A percentile compares a stretch with the other conserved stretches of the same genome.
phyloP scores from a whole-genome alignment of 140 eudicot genomes.

The Artemisia princeps region DNA sequence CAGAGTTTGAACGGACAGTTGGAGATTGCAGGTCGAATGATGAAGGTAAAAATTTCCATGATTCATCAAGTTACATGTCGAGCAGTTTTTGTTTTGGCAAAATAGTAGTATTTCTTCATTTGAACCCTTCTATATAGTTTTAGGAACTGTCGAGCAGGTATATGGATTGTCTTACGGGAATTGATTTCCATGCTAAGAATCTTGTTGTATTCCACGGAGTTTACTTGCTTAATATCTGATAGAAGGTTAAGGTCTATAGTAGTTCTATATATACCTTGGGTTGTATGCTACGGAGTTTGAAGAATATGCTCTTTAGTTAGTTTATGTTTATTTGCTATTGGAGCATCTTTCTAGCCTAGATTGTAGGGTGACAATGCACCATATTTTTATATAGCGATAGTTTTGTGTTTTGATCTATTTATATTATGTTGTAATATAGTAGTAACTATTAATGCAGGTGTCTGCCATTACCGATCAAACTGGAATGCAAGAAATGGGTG shows the following conservation, averaged over 20 bases:
- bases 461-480: conserved; percentile 88
- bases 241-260: not conserved
- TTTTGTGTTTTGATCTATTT: not conserved
- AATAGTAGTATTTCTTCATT: no score
- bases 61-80: not conserved
- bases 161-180: not conserved
- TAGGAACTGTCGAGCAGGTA: no score
- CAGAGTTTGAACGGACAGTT: conserved; percentile 79
- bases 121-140: no score
- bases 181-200: not conserved
- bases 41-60: conserved; percentile 47
- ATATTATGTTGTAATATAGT: not conserved
- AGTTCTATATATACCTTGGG: not conserved
- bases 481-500: conserved; percentile 79
- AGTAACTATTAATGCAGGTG: conserved; percentile 42
- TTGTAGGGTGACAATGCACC: conserved; percentile 6
- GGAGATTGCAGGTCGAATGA: conserved; percentile 85
- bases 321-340: not conserved
- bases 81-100: not conserved
- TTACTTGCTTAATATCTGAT: no score
- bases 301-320: not conserved
- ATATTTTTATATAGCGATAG: not conserved
- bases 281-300: conserved; percentile 12
- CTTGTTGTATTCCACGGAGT: no score
- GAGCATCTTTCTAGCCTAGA: conserved; percentile 1